Evolutionary conservation across 192 early-diverging fungal genomes (phyloP), one percentile per base, ranked within the genome.

Genomic region (Podila clonocystis): DNA sequence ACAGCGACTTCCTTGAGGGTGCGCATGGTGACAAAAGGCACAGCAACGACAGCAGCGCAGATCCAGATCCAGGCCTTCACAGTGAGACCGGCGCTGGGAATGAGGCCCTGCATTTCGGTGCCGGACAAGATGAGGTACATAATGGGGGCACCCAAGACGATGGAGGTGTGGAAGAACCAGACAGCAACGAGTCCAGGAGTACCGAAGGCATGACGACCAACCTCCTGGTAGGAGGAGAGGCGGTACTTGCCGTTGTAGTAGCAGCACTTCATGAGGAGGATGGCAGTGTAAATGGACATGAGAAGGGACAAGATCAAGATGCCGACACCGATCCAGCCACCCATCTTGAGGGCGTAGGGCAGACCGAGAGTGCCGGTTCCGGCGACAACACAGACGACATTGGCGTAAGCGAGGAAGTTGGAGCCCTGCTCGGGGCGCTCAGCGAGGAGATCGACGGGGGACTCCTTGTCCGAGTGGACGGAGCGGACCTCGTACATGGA

Each of bases 361-460:
- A 95, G 84, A 70, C 93, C 93, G 29, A 94, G 84, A 29, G 92
- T 86, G 7, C 94, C 94, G 5, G 90, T 91, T 33, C 94, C 94
- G 6, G 92, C 93, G 12, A 92, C 89, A n/a, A 93, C 91, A 73
- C 93, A 94, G 8, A 89, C 82, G 11, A 91, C 74, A 60, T 89
- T 91, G 29, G 87, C 74, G 52, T 85, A 88, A 19, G 88, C 89
- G 38, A 82, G 74, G 24, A 85, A 68, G 20, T 77, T 78, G n/a
- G 87, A 88, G 9, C 85, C 89, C 28, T 75, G 67, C 15, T 58
- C 67, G 31, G 67, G 67, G 8, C 67, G 26, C 58, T 69, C 67
- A 22, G 67, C 67, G 15, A 52, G 30, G 5, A 69, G 55, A 59
- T 69, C 67, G 55, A 58, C 22, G 55, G 26, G 11, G 55, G 20